A percentile compares a stretch with the other conserved stretches of the same genome.
phyloP scores from a whole-genome alignment of 495 filamentous ascomycete species.

The Podospora sp. region DNA sequence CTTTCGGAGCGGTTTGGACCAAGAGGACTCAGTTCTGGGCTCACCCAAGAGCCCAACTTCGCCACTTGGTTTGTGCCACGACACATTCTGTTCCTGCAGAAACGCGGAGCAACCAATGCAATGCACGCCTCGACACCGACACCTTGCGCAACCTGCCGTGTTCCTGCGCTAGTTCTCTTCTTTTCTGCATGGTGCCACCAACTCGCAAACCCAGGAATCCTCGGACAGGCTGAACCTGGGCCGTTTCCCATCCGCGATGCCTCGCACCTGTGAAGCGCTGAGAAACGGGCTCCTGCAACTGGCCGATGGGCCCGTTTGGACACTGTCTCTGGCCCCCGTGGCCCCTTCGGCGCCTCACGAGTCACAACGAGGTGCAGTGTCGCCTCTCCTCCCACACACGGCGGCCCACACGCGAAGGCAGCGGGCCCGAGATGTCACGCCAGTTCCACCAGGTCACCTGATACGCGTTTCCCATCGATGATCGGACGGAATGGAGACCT shows the following conservation, averaged over 20 bases:
- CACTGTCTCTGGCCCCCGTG: not conserved
- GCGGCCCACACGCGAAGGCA: not conserved
- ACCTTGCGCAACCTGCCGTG: slow-evolving; percentile 23
- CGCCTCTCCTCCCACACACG: not conserved
- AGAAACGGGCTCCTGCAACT: slow-evolving; percentile 11
- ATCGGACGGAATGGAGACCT: not conserved
- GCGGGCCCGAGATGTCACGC: not conserved
- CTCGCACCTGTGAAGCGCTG: slow-evolving; percentile 22
- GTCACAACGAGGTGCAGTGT: not conserved
- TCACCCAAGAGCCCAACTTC: slow-evolving; percentile 19
- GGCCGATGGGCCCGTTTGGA: slow-evolving; percentile 5
- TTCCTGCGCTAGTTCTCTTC: slow-evolving; percentile 23
- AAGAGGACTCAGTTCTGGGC: not conserved
- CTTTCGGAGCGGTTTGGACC: not conserved
- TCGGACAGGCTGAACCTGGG: slow-evolving; percentile 9
- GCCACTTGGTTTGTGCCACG: slow-evolving; percentile 30
- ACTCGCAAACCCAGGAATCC: slow-evolving; percentile 12
- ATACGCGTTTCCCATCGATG: not conserved
- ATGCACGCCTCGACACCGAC: slow-evolving; percentile 20
- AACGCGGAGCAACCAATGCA: slow-evolving; percentile 21
- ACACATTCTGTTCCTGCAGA: slow-evolving; percentile 30
- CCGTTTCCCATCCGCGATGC: slow-evolving; percentile 2
- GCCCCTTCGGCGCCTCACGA: not conserved
- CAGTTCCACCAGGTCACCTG: not conserved
- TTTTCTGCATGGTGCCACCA: slow-evolving; percentile 19